Conservation (phyloP, 805 yeast genomes). For the Hanseniaspora valbyensis region DNA sequence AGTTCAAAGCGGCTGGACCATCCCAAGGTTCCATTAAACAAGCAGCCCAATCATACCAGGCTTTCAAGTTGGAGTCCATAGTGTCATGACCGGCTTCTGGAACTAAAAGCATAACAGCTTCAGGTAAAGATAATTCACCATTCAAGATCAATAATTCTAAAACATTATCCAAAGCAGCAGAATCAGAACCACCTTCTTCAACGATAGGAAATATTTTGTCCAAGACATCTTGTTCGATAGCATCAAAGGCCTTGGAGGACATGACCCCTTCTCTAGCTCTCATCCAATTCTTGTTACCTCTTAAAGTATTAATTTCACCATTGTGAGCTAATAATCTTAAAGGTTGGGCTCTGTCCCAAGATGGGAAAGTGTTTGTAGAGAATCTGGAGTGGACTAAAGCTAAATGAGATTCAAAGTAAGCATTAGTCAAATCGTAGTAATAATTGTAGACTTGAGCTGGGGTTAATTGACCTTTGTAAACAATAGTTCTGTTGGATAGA, state of each 20-base stretch:
- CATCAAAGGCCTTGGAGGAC: slow-evolving; percentile 72
- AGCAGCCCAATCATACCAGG: slow-evolving; percentile 98
- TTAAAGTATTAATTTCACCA: slow-evolving; percentile 93
- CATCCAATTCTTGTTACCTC: slow-evolving; percentile 99
- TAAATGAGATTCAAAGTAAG: slow-evolving; percentile 88
- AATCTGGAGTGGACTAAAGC: slow-evolving; percentile 94
- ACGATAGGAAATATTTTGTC: slow-evolving; percentile 88
- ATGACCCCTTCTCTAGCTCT: slow-evolving; percentile 96
- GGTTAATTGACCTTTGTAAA: slow-evolving; percentile 94
- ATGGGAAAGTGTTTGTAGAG: slow-evolving; percentile 96
- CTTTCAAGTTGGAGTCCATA: slow-evolving; percentile 86
- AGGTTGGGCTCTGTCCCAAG: slow-evolving; percentile 99
- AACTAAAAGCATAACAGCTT: slow-evolving; percentile 91
- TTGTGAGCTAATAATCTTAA: slow-evolving; percentile 95
- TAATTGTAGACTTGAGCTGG: slow-evolving; percentile 93
- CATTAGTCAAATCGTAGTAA: slow-evolving; percentile 84
- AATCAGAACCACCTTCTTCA: slow-evolving; percentile 97
- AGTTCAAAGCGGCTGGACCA: slow-evolving; percentile 94
- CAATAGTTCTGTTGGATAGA: slow-evolving; percentile 74
- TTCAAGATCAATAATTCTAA: slow-evolving; percentile 82
- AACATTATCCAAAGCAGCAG: slow-evolving; percentile 95
- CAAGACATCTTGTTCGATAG: slow-evolving; percentile 47
- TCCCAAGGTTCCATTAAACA: slow-evolving; percentile 99
- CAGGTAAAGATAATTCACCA: slow-evolving; percentile 86
- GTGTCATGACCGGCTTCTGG: slow-evolving; percentile 98